phyloP scores from a whole-genome alignment of 495 filamentous ascomycete species.

The Daldinia childiae region DNA sequence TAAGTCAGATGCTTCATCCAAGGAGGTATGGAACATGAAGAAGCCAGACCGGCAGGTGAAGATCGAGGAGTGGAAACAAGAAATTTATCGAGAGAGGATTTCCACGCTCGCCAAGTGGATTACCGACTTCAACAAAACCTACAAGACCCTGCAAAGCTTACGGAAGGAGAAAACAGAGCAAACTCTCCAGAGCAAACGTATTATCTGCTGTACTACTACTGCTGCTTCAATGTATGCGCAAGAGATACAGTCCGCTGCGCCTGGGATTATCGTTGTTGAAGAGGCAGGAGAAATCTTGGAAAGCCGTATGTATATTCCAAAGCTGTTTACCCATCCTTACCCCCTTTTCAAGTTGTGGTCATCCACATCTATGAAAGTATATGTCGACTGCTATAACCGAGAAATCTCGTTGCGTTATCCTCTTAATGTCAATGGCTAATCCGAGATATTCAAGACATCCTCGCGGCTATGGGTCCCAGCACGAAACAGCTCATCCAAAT shows the following conservation, averaged over 20 bases:
- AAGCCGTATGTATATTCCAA: conserved; percentile 46
- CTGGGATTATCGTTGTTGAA: conserved; percentile 72
- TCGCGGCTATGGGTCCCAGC: conserved; percentile 66
- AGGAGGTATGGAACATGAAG: conserved; percentile 65
- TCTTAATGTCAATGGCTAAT: conserved; percentile 36
- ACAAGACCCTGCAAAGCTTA: conserved; percentile 52
- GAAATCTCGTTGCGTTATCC: not conserved
- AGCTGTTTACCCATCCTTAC: not conserved
- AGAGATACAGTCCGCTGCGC: conserved; percentile 60
- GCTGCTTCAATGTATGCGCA: conserved; percentile 71
- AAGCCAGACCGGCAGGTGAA: conserved; percentile 47
- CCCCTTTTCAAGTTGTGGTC: not conserved
- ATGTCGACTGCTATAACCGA: not conserved
- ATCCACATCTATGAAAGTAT: not conserved
- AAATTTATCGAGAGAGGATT: conserved; percentile 61
- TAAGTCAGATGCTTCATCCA: conserved; percentile 35
- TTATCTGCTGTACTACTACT: conserved; percentile 82
- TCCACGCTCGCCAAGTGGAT: conserved; percentile 49
- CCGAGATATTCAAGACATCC: conserved; percentile 54
- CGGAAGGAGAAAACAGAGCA: conserved; percentile 57
- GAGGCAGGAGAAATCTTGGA: conserved; percentile 86
- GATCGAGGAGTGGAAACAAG: conserved; percentile 58
- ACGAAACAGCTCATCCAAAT: conserved; percentile 78
- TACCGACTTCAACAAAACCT: conserved; percentile 54
- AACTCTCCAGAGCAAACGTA: conserved; percentile 63